Percentiles rank a stretch among this genome's conserved stretches.
These are phyloP conservation scores for Phialocephala sp. DNA, from an alignment of 2,329 filamentous ascomycete species.

Conservation along the genomic window DNA sequence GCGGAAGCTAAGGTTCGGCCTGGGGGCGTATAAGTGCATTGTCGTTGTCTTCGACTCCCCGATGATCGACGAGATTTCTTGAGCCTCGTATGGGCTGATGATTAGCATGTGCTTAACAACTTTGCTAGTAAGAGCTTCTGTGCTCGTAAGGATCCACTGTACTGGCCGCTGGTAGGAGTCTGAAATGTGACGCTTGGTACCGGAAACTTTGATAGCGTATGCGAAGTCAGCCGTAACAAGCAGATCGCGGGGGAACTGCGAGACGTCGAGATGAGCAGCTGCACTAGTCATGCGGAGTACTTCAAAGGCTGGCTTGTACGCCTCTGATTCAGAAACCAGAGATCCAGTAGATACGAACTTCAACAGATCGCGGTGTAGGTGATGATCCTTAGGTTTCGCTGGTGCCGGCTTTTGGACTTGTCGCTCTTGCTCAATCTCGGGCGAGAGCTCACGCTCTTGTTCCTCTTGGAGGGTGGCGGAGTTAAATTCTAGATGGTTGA, in stretches of 20 bases:
- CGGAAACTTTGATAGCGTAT: conserved; percentile 46
- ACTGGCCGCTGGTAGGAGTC: conserved; percentile 60
- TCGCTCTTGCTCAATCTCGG: conserved; percentile 66
- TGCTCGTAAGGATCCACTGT: conserved; percentile 56
- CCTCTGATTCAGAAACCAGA: conserved; percentile 38
- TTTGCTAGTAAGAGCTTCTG: conserved; percentile 16
- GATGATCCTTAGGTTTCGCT: conserved; percentile 48
- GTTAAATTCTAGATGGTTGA: conserved; percentile 42
- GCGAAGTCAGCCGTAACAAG: conserved; percentile 58
- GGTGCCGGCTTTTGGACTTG: conserved; percentile 56
- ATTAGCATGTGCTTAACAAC: conserved; percentile 46
- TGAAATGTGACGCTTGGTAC: neutral
- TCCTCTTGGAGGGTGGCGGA: conserved; percentile 61
- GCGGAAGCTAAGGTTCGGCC: conserved; percentile 45
- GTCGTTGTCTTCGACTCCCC: conserved; percentile 42
- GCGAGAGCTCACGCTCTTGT: conserved; percentile 70
- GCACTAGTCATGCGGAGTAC: conserved; percentile 51
- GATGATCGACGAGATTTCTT: conserved; percentile 54
- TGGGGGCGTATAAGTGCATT: conserved; percentile 59
- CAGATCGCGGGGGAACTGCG: conserved; percentile 45
- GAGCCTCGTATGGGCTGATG: conserved; percentile 65
- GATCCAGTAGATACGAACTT: conserved; percentile 49
- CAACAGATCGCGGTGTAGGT: conserved; percentile 50
- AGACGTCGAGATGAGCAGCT: conserved; percentile 40
- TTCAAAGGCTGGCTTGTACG: conserved; percentile 53